Evolutionary conservation across 768 basidiomycete genomes (phyloP), one percentile per base, ranked within the genome.

Genomic region (Suillus subalutaceus): DNA sequence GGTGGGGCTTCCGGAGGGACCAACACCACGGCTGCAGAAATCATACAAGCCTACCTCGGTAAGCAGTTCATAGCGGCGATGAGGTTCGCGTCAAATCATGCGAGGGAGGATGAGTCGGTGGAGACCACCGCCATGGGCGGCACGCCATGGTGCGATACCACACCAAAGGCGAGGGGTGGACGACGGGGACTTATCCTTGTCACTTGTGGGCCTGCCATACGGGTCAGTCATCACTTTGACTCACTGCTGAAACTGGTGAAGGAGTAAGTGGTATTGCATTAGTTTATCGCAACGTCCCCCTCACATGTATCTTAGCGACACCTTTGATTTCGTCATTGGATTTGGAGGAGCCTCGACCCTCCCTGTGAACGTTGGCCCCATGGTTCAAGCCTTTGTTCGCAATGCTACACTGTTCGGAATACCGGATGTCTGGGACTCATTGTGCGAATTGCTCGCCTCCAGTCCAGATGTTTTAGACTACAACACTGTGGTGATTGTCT

Each of bases 271-370:
- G 18, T 8, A 9, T 46, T 46, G 7, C 10, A 46, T 46, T 46
- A 7, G 20, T n/a, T 46, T n/a, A 46, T n/a, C 46, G 20, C 46
- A 46, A 1, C 26, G 7, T 46, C 4, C 37, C 20, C 18, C 43
- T n/a, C 20, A 46, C 3, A 4, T 10, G 8, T 3, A 4, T 46
- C 46, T 6, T n/a, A 64, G 63, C 3, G 41, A 46, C 20, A 7
- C 35, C 23, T 64, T 64, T 30, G 56, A 64, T 32, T 26, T 64
- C 3, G 46, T 64, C 7, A 10, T 64, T 9, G 55, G 63, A 35
- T 64, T 64, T 35, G 40, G 55, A 23, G 63, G 63, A 7, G 30
- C 40, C 16, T 64, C 63, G 3, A 57, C 53, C 6, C n/a, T 64
- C 7, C 41, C 63, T 8, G 48, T 18, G 5, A 12, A 57, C 7